phyloP scores from a whole-genome alignment of 768 basidiomycete genomes.

The Xerocomus spinulosus region DNA sequence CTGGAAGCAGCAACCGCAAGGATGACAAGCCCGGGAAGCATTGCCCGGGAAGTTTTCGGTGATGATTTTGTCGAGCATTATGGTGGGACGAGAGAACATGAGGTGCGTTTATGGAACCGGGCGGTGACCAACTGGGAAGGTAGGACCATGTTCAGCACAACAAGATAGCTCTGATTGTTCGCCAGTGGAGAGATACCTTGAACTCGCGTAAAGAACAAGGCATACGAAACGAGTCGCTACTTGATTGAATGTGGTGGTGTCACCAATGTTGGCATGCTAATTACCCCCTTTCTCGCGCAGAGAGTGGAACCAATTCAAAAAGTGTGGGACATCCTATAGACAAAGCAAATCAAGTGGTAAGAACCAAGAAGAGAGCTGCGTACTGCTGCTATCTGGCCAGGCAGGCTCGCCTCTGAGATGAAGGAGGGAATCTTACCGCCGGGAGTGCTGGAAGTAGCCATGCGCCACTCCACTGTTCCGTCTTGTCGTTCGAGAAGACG shows the following conservation, averaged over 20 bases:
- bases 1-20: conserved; percentile 73
- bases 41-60: conserved; percentile 87
- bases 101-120: conserved; percentile 79
- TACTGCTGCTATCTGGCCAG: conserved; percentile 60
- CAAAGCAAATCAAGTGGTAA: conserved; percentile 2
- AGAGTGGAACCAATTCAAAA: conserved; percentile 59
- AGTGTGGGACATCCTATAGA: conserved; percentile 65
- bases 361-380: not conserved
- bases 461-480: conserved; percentile 70
- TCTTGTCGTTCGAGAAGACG: conserved; percentile 55
- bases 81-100: conserved; percentile 92
- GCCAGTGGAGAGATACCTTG: conserved; percentile 80
- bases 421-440: conserved; percentile 67
- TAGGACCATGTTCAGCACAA: conserved; percentile 31
- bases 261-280: not conserved
- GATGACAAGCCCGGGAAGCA: conserved; percentile 74
- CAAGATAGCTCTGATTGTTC: conserved; percentile 7
- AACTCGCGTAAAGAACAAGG: conserved; percentile 51
- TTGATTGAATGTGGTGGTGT: no score
- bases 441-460: conserved; percentile 73
- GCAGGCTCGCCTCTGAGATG: conserved; percentile 56
- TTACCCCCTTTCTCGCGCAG: conserved; percentile 17
- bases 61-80: conserved; percentile 92
- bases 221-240: not conserved
- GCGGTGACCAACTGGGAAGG: conserved; percentile 96